These are phyloP conservation scores for Blumeriella jaapii DNA, from an alignment of 2,329 filamentous ascomycete genomes.

Conservation along the genomic window DNA sequence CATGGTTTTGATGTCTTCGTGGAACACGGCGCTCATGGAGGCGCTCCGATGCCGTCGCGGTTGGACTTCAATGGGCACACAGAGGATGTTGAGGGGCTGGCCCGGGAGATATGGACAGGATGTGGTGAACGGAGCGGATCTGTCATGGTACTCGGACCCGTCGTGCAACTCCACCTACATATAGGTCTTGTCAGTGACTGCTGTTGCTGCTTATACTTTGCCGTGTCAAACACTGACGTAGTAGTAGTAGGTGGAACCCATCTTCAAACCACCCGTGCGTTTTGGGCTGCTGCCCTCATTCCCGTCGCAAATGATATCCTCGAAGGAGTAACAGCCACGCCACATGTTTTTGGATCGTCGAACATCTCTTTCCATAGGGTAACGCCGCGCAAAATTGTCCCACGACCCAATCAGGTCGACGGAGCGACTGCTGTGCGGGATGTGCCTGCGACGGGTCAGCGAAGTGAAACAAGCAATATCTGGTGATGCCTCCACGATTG, in stretches of 20 bases:
- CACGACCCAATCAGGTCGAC: constrained; percentile 83
- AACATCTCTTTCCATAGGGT: constrained; percentile 70
- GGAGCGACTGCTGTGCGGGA: constrained; percentile 48
- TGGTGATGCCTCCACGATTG: not conserved
- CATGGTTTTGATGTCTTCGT: constrained; percentile 58
- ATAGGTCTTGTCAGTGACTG: constrained; percentile 11
- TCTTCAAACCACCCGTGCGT: constrained; percentile 71
- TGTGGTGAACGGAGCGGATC: constrained; percentile 60
- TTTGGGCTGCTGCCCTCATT: constrained; percentile 38
- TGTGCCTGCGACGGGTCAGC: constrained; percentile 36
- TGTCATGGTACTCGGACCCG: constrained; percentile 64
- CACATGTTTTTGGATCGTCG: constrained; percentile 66
- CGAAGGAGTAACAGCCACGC: constrained; percentile 80
- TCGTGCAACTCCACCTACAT: constrained; percentile 72
- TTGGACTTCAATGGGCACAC: constrained; percentile 60
- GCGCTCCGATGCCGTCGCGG: constrained; percentile 48
- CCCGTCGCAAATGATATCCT: constrained; percentile 75
- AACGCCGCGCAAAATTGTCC: constrained; percentile 79
- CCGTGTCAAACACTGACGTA: constrained; percentile 62
- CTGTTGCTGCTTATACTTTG: constrained; percentile 23
- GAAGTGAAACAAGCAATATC: constrained; percentile 9
- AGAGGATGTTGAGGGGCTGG: constrained; percentile 74
- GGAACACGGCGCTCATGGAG: constrained; percentile 49
- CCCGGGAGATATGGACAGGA: constrained; percentile 79
- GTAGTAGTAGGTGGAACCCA: constrained; percentile 92